Base-by-base conservation (phyloP, 139 green algal genomes). In the Limnomonas spitsbergensis region DNA sequence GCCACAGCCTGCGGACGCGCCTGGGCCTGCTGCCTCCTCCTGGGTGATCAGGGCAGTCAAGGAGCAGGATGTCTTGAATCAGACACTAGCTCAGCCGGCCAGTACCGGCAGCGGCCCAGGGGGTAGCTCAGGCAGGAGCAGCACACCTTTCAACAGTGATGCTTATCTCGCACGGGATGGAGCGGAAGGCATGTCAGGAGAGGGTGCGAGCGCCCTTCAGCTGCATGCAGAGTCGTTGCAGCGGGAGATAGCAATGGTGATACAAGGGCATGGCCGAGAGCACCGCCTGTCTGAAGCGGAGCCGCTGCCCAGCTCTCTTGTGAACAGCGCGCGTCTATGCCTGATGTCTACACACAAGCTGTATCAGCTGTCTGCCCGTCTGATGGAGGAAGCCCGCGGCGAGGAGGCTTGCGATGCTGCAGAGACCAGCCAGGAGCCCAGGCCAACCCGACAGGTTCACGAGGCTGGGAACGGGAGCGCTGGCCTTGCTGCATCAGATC, bases 211-310 rank as follows among this genome's bases (percentile, higher is more conserved):
- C n/a, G n/a, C n/a, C n/a, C n/a, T n/a, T n/a, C n/a, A n/a, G n/a
- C n/a, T n/a, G 27, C 53, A 2, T 0, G 78, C 71, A 0, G 82
- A 87, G 78, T 69, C 66, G 24, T 24, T 80, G 53, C 82, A 87
- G 71, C 69, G 78, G 36, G 26, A 56, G 70, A 42, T 84, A 71
- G 75, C 75, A 31, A 66, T 80, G 53, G 37, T 73, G 0, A 34
- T 37, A 0, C 38, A 69, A 39, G 75, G 75, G 2, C 69, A 83
- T 38, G 6, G 40, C 14, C 0, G 1, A 4, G 40, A 81, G 39
- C 69, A 80, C 39, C 40, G 69, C 27, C 78, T 87, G 9, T 81
- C 53, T 2, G 37, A 78, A 35, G 35, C 40, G 20, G 52, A 81
- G 0, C 82, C 82, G 31, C 78, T 87, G 74, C 82, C 82, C 2